Base-by-base conservation (phyloP, 331 rosid genomes). In the Rosa hybrid region DNA sequence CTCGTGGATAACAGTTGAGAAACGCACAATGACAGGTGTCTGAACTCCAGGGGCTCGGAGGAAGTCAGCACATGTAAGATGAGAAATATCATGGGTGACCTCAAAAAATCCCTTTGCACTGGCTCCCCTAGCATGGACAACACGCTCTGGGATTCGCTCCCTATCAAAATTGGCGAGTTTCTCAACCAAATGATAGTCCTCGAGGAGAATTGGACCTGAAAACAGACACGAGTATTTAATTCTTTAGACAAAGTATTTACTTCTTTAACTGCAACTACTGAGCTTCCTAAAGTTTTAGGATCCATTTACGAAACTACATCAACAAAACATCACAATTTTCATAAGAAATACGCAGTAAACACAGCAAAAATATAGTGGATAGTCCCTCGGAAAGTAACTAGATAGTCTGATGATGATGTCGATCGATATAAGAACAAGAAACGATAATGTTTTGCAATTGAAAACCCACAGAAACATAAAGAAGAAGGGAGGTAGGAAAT, bases 31-130 rank as follows among this genome's bases (percentile, higher is more conserved):
- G 27, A 92, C 89, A 7, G 98, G 97, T 5, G 98, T 94, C 88
- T 94, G 98, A 83, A 92, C 98, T 11, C 97, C 98, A 10, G 97
- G 97, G 46, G 92, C 89, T 23, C 97, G 89, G 64, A 94, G 97
- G 88, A 94, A 94, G 86, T 94, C 98, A 3, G 98, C 98, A 83
- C 97, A 92, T 4, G 95, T 80, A 30, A 94, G 92, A 87, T 91
- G 84, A 45, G 98, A 87, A 46, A 94, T 71, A 77, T 92, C 98
- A 68, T 94, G 98, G 65, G 98, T 94, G 79, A 92, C 97, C 87
- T 94, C 97, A 78, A 94, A 94, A 86, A 94, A 94, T 4, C 98
- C 97, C 86, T 94, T 94, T 21, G 98, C 98, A 84, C 98, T 94
- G 21, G 98, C 98, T 81, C 98, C 97, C 87, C 98, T 85, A 0